Conservation (phyloP, 352 stramenopile genomes). For the Globisporangium irregulare region DNA sequence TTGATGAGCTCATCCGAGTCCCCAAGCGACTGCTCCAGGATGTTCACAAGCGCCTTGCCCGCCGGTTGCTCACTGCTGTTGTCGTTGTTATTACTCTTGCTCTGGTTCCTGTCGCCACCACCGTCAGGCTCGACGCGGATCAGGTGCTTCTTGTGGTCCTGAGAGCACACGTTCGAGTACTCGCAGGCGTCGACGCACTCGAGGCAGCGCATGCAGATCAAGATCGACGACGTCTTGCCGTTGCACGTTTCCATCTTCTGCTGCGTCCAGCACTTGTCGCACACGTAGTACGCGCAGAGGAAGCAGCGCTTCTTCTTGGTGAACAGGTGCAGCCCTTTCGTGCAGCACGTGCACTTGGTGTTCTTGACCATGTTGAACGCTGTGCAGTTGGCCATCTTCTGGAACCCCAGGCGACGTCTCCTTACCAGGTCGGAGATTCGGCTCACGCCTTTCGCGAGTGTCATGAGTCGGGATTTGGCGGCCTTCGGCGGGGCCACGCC, state of each 20-base stretch:
- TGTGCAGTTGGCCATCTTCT: constrained; percentile 26
- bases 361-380: constrained; percentile 26
- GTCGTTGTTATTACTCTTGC: not conserved
- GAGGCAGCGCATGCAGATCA: constrained; percentile 39
- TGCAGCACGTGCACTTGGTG: constrained; percentile 41
- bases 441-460: constrained; percentile 26
- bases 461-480: constrained; percentile 19
- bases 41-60: not conserved
- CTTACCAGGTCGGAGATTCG: constrained; percentile 33
- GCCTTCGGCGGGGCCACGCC: constrained; percentile 25
- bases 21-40: constrained; percentile 25
- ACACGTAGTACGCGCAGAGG: constrained; percentile 48
- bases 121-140: constrained; percentile 7
- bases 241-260: constrained; percentile 44
- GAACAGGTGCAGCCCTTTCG: constrained; percentile 34
- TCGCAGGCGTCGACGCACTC: constrained; percentile 43
- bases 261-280: constrained; percentile 33
- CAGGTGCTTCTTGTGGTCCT: not conserved
- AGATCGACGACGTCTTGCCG: constrained; percentile 26
- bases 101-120: too few species aligned
- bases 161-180: constrained; percentile 25
- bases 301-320: constrained; percentile 33
- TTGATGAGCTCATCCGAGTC: constrained; percentile 24
- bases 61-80: not conserved
- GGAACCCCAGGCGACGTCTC: constrained; percentile 28